Percentiles rank a stretch among this genome's conserved stretches.
Evolutionary conservation across 805 yeast genomes (phyloP).

Genomic region (Kodamaea jinghongensis): DNA sequence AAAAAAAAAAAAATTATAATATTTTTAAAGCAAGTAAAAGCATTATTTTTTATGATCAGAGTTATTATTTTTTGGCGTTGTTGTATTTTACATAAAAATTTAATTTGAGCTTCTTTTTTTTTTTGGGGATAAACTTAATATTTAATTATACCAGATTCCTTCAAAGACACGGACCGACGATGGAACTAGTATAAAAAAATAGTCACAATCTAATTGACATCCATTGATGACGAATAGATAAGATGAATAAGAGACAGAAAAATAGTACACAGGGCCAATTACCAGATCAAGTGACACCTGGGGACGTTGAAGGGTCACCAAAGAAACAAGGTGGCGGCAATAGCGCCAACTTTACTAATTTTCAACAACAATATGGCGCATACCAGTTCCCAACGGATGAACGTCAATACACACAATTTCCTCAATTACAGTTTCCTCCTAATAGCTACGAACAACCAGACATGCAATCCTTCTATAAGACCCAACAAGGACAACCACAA

Average conservation of each 20-base stretch:
- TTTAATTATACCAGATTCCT: constrained; percentile 8
- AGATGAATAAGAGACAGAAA: constrained; percentile 3
- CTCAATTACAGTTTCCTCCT: constrained; percentile 3
- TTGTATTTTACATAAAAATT: too few species aligned
- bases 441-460: not conserved
- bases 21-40: too few species aligned
- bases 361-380: not conserved
- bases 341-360: too few species aligned
- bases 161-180: not conserved
- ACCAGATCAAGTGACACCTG: constrained; percentile 1
- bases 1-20: too few species aligned
- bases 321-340: not conserved
- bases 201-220: not conserved
- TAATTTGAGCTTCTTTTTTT: not conserved
- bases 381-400: constrained; percentile 3
- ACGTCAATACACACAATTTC: not conserved
- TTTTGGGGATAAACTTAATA: constrained; percentile 1
- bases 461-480: too few species aligned
- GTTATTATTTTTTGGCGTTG: too few species aligned
- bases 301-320: constrained; percentile 1
- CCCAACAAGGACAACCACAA: too few species aligned
- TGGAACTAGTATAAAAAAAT: not conserved
- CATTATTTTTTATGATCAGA: too few species aligned
- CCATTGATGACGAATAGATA: not conserved
- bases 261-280: constrained; percentile 1